Evolutionary conservation across 148 eudicot species (phyloP), one percentile per base, ranked within the genome.

Genomic region (Rhododendron ovatum): DNA sequence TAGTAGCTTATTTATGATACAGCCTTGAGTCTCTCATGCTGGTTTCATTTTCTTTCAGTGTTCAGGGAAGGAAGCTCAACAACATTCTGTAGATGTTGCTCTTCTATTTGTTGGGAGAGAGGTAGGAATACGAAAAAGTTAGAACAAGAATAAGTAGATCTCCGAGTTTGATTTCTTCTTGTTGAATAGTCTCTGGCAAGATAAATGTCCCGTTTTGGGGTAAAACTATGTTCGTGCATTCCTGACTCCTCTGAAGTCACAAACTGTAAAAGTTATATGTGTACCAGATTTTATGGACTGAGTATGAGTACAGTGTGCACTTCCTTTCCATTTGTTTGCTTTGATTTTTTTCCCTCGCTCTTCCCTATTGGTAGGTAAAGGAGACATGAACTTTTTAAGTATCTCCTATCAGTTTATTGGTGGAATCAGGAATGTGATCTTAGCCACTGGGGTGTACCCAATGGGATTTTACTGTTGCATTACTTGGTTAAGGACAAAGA

Each of bases 91-190:
- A 69, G 98, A 96, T 85, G 48, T 94, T 87, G 98, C 95, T 39
- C 84, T 96, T 84, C 92, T 96, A 81, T 95, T 94, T 86, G 89
- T 95, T 91, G 99, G 98, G 17, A 92, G 88, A 81, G 95, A 96
- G 98, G 99, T 96, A 91, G 41, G 82, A 57, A 79, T 55, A 55
- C 41, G 33, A 7, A 78, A 59, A 78, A 12, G 45, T 55, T 55
- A 84, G 10, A 22, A 53, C 12, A 45, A 24, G 26, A 75, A 53
- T 41, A 24, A 75, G 28, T 18, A 51, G 45, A 15, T 17, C 26
- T 67, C 37, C 59, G 22, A 20, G 28, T 33, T 61, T 82, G 84
- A 37, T 57, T 81, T 8, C 65, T 17, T 51, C 30, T 81, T 50
- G 51, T 81, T 81, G 43, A 50, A 51, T 51, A 15, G 28, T 71